phyloP scores from a whole-genome alignment of 805 yeast species.

The Yarrowia hollandica region DNA sequence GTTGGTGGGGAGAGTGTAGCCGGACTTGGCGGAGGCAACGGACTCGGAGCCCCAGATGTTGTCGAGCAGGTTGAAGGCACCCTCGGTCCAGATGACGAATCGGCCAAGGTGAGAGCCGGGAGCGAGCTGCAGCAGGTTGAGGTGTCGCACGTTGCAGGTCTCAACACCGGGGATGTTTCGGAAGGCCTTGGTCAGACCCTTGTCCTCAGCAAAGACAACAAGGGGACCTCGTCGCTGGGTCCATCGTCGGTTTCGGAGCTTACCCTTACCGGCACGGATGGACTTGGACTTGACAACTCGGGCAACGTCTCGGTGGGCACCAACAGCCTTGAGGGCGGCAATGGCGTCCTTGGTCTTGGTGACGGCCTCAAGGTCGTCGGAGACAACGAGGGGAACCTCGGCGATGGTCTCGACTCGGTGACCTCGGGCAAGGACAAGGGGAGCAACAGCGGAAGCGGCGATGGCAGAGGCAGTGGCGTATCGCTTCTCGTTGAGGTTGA shows the following conservation, averaged over 20 bases:
- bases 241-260: conserved; percentile 98
- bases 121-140: conserved; percentile 96
- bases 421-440: conserved; percentile 99
- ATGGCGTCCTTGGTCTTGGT: conserved; percentile 98
- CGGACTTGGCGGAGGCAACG: conserved; percentile 74
- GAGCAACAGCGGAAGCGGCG: conserved; percentile 98
- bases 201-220: conserved; percentile 96
- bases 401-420: conserved; percentile 98
- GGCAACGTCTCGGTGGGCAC: conserved; percentile 98
- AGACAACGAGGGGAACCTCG: conserved; percentile 97
- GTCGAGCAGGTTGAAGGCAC: conserved; percentile 96
- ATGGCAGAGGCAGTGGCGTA: conserved; percentile 99
- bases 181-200: conserved; percentile 97
- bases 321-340: conserved; percentile 95
- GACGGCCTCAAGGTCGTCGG: conserved; percentile 88
- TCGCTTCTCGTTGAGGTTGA: conserved; percentile 99
- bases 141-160: conserved; percentile 85
- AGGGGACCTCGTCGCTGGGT: conserved; percentile 99
- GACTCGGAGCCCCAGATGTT: conserved; percentile 94
- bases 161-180: conserved; percentile 99
- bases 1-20: conserved; percentile 91
- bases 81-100: conserved; percentile 99
- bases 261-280: conserved; percentile 99
- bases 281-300: conserved; percentile 98
- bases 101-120: conserved; percentile 99